phyloP scores from a whole-genome alignment of 768 basidiomycete genomes.

The Hypsizygus marmoreus region DNA sequence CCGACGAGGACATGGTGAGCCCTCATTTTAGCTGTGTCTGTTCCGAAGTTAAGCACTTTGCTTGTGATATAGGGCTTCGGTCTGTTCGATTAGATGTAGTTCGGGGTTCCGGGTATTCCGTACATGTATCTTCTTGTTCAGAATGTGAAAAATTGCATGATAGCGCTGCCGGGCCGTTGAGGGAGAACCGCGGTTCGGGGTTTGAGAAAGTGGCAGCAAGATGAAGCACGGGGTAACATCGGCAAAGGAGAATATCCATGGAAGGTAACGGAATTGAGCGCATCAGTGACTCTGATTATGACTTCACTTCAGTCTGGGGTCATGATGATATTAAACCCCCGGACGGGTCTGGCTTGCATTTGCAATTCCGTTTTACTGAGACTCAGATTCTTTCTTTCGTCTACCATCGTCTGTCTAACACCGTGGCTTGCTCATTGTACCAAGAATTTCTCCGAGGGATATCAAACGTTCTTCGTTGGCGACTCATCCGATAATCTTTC shows the following conservation, averaged over 20 bases:
- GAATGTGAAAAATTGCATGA: slow-evolving; percentile 9
- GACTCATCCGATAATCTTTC: slow-evolving; percentile 33
- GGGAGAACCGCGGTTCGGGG: slow-evolving; percentile 10
- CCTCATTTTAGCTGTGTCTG: background rate
- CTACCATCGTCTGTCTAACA: too few species aligned
- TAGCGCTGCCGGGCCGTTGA: slow-evolving; percentile 12
- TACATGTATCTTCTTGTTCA: slow-evolving; percentile 19
- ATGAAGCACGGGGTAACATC: slow-evolving; percentile 10
- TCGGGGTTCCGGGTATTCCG: slow-evolving; percentile 10
- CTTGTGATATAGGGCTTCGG: slow-evolving; percentile 74
- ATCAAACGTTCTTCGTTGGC: slow-evolving; percentile 30
- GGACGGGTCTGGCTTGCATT: background rate
- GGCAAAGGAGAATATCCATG: too few species aligned
- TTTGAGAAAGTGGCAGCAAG: background rate
- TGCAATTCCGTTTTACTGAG: background rate
- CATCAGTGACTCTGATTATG: slow-evolving; percentile 10
- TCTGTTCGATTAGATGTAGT: slow-evolving; percentile 75
- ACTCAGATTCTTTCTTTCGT: too few species aligned
- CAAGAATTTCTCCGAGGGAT: slow-evolving; percentile 9
- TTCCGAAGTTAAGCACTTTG: slow-evolving; percentile 21
- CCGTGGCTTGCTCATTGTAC: background rate
- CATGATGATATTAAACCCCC: background rate
- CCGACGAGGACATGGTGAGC: slow-evolving; percentile 87
- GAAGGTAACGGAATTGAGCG: background rate
- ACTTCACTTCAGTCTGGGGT: slow-evolving; percentile 4